Evolutionary conservation across 768 basidiomycete genomes (phyloP), one percentile per base, ranked within the genome.

Genomic region (Neoboletus magnificus): DNA sequence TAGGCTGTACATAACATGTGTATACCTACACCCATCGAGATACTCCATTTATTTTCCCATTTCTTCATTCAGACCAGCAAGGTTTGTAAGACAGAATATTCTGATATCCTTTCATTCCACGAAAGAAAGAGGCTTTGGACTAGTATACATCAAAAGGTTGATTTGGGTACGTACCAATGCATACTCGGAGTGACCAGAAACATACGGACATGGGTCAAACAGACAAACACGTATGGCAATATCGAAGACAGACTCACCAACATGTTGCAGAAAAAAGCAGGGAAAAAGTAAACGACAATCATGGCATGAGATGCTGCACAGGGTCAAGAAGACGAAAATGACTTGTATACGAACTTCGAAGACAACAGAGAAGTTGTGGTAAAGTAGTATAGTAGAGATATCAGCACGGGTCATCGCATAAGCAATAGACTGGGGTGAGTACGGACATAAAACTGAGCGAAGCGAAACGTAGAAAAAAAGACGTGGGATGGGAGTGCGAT

Each of bases 331-430:
- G 15, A n/a, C 3, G 30, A 40, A 43, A 49, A 25, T 10, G 47
- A 29, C 35, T 33, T 54, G 62, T 67, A 62, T 58, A 67, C 48
- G 53, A 56, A 65, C 51, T 56, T 64, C 56, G 50, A 36, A 42
- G 42, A 52, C 50, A 59, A 62, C 55, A 55, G 40, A 54, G 45
- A 62, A 33, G 47, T 54, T 49, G 58, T 60, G 57, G 69, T 70
- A 62, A 62, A 69, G 62, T 71, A 71, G 33, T 69, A 63, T 71
- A 67, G 65, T 71, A 69, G 56, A 70, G 56, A 69, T 70, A 68
- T 63, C 66, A 61, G 66, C 63, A 67, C 57, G 54, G 46, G 45
- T 67, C 63, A 61, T 71, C 64, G 46, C 60, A 58, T 58, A 57
- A 59, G 57, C 61, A 68, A 58, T 73, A 71, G 70, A 43, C 52